Evolutionary conservation across 345 rosid genomes (phyloP), one percentile per base, ranked within the genome.

Genomic region (Corchorus olitorius): DNA sequence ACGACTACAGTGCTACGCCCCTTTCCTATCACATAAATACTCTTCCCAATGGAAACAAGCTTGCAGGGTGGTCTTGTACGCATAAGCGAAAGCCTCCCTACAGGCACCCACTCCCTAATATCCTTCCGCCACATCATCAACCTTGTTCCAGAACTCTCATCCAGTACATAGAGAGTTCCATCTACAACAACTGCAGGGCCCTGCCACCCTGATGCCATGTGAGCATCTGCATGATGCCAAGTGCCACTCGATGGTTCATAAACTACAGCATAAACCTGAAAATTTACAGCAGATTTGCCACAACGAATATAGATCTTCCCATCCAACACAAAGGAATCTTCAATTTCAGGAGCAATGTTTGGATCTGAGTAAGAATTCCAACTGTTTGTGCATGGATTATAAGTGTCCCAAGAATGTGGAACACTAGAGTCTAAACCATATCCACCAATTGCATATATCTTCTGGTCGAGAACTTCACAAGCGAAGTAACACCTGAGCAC

Each of bases 181-280:
- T 84, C 91, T 22, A 88, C 87, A 37, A 86, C 88, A 43, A 90
- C 93, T 9, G 97, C 95, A 11, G 94, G 95, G 78, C 97, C 98
- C 35, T 61, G 82, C 97, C 95, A 94, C 66, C 98, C 98, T 16
- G 88, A 86, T 1, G 88, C 89, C 70, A 94, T 78, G 72, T 84
- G 86, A 62, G 82, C 86, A 79, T 90, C 95, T 72, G 85, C 88
- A 20, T 64, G 90, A 80, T 87, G 79, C 98, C 98, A 94, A 0
- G 74, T 83, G 41, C 87, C 82, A 34, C 68, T 82, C 3, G 74
- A 82, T 61, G 92, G 89, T 58, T 86, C 87, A 37, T 90, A 92
- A 52, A 85, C 83, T 0, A 80, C 83, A 35, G 84, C 86, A 83
- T 59, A 72, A 6, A 79, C 81, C 75, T 75, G 75, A 4, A 87